phyloP scores from a whole-genome alignment of 169 alveolate genomes.

The Ichthyophthirius multifiliis region DNA sequence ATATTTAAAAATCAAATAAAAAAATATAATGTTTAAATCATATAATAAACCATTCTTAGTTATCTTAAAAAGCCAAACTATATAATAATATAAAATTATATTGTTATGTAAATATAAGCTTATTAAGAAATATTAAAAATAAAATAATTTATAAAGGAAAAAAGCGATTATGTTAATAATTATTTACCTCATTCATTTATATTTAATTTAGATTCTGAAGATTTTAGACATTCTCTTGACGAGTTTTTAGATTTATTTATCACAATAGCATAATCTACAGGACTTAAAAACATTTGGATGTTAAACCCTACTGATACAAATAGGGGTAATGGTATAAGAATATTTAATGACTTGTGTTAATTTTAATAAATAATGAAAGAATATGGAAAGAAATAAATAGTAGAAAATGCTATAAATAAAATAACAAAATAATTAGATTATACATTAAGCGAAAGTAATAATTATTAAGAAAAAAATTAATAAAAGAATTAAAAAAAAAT shows the following conservation, averaged over 20 bases:
- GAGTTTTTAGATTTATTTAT: conserved; percentile 34
- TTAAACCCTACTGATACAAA: conserved; percentile 35
- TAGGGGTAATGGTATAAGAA: conserved; percentile 41
- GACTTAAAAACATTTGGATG: conserved; percentile 34
- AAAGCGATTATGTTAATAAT: conserved; percentile 18
- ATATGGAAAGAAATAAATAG: conserved; percentile 23
- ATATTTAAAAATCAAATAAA: not conserved
- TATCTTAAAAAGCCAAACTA: conserved; percentile 46
- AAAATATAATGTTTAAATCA: conserved; percentile 43
- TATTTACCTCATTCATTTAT: conserved; percentile 45
- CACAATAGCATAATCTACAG: conserved; percentile 10
- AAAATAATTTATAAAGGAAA: not conserved
- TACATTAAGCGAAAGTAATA: not conserved
- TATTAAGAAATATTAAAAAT: not conserved
- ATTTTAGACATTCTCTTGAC: conserved; percentile 26
- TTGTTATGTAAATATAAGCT: not conserved
- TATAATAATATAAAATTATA: conserved; percentile 21
- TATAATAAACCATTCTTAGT: conserved; percentile 36
- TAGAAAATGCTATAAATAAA: not conserved
- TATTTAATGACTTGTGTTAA: conserved; percentile 13
- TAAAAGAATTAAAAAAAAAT: not conserved
- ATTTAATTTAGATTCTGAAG: not conserved
- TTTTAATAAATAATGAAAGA: not conserved
- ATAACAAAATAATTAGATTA: not conserved
- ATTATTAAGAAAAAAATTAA: not conserved